phyloP scores from a whole-genome alignment of 2,329 filamentous ascomycete species.

The Botryotinia narcissicola region DNA sequence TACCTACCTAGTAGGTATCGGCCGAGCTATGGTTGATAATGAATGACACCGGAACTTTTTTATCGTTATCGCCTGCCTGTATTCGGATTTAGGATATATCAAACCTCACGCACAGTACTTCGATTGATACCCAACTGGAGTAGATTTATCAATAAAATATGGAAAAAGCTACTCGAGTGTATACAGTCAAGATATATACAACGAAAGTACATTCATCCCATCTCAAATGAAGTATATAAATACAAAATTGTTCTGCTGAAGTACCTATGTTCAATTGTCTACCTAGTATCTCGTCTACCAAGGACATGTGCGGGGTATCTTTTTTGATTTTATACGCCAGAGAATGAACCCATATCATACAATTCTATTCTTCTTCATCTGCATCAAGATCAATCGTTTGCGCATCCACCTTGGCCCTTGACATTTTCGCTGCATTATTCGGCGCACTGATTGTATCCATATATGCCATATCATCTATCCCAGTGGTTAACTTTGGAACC shows the following conservation, averaged over 20 bases:
- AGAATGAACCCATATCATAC: slow-evolving; percentile 26
- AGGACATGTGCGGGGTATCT: slow-evolving; percentile 32
- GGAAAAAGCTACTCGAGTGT: background rate
- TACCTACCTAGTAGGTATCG: background rate
- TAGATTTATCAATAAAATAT: background rate
- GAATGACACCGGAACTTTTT: slow-evolving; percentile 17
- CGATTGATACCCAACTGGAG: background rate
- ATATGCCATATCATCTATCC: slow-evolving; percentile 57
- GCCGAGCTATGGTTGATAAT: slow-evolving; percentile 11
- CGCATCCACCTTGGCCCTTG: slow-evolving; percentile 32
- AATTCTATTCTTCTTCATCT: slow-evolving; percentile 16
- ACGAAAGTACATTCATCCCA: background rate
- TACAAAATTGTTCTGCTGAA: background rate
- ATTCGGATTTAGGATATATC: slow-evolving; percentile 16
- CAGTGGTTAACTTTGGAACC: slow-evolving; percentile 46
- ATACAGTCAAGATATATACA: background rate
- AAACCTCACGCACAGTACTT: background rate
- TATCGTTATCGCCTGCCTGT: slow-evolving; percentile 22
- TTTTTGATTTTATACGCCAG: slow-evolving; percentile 29
- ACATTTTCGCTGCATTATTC: slow-evolving; percentile 34
- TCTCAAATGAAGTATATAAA: background rate
- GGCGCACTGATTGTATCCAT: slow-evolving; percentile 61
- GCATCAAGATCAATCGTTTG: slow-evolving; percentile 22
- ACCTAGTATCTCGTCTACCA: slow-evolving; percentile 11
- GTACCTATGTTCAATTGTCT: slow-evolving; percentile 10